Evolutionary conservation across 2,329 filamentous ascomycete species (phyloP).

Genomic region (Pseudocercospora eumusae): DNA sequence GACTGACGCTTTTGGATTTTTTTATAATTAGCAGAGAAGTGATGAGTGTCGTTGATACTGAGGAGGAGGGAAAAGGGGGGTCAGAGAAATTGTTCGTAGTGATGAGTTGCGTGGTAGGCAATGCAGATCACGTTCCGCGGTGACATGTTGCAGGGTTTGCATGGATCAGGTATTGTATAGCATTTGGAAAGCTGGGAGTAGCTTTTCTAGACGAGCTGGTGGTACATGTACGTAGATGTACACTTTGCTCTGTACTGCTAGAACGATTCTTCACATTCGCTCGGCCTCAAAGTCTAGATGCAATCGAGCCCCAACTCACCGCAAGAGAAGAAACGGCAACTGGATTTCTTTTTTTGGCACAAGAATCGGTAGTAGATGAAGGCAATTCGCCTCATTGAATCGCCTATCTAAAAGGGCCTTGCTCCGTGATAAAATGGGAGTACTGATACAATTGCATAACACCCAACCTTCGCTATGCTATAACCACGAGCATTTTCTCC

Average conservation of each 20-base stretch:
- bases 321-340: neutral
- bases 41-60: neutral
- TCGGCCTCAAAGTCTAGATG: too few species aligned
- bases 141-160: neutral
- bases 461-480: constrained; percentile 6
- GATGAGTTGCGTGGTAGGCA: neutral
- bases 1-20: neutral
- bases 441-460: neutral
- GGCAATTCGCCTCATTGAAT: neutral
- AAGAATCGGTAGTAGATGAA: neutral
- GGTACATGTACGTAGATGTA: too few species aligned
- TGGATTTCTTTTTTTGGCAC: too few species aligned
- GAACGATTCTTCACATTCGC: too few species aligned
- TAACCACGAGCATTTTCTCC: neutral
- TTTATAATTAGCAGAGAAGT: neutral
- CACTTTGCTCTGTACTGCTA: too few species aligned
- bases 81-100: too few species aligned
- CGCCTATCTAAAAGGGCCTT: neutral
- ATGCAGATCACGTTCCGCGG: neutral
- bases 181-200: too few species aligned
- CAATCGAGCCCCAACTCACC: too few species aligned
- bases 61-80: neutral
- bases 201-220: too few species aligned
- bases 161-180: neutral
- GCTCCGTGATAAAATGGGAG: neutral